phyloP scores from a whole-genome alignment of 257 asterid species.

The Solanum commersonii region DNA sequence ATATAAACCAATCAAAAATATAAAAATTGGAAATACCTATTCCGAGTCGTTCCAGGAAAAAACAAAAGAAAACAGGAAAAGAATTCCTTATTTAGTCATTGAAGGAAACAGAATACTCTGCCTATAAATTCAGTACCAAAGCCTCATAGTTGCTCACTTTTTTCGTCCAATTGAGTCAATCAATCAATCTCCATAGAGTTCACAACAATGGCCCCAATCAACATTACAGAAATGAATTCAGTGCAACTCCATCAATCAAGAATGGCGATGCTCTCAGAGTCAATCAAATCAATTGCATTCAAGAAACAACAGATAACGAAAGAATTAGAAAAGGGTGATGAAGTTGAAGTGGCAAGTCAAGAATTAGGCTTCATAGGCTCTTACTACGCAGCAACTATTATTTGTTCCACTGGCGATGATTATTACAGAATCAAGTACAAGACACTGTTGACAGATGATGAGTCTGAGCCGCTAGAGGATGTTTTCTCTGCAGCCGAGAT shows the following conservation, averaged over 20 bases:
- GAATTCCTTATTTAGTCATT: background rate
- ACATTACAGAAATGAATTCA: background rate
- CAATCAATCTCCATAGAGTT: background rate
- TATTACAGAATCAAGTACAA: background rate
- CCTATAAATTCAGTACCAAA: background rate
- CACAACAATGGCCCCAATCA: background rate
- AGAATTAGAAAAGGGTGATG: background rate
- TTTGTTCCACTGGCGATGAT: background rate
- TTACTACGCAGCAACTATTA: background rate
- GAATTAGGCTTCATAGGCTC: background rate
- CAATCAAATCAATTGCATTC: background rate
- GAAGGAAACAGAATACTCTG: background rate
- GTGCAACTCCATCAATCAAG: background rate
- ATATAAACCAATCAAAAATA: too few species aligned
- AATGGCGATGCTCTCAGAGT: background rate
- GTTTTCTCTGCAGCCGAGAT: background rate
- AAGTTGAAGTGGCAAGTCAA: background rate
- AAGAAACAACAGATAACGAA: background rate
- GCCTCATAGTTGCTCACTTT: background rate
- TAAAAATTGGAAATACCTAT: background rate
- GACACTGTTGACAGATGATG: background rate
- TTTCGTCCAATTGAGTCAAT: background rate
- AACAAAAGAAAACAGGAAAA: background rate
- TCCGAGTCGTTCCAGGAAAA: background rate
- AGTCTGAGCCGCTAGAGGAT: background rate